These are phyloP conservation scores for Salix viminalis DNA, from an alignment of 345 rosid species.

Conservation along the genomic window DNA sequence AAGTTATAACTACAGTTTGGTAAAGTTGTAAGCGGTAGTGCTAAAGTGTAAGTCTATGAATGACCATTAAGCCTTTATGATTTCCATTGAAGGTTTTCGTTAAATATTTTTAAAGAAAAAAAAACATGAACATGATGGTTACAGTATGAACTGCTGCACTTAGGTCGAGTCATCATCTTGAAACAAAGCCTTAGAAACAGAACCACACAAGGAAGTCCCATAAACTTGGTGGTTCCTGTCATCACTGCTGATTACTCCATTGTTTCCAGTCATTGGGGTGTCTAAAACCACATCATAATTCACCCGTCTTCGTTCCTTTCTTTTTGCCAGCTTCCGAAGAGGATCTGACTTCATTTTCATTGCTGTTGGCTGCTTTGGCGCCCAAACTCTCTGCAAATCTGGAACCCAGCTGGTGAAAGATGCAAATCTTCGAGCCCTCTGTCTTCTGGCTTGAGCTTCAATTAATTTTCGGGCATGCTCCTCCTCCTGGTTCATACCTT, in stretches of 20 bases:
- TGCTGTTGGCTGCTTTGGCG: constrained; percentile 54
- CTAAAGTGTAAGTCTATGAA: too few species aligned
- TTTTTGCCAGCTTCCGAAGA: constrained; percentile 42
- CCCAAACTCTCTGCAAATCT: constrained; percentile 90
- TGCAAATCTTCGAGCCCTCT: constrained; percentile 74
- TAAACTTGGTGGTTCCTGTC: constrained; percentile 29
- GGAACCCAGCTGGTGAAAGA: constrained; percentile 83
- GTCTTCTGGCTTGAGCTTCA: constrained; percentile 69
- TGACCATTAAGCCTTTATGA: neutral
- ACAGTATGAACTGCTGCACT: neutral
- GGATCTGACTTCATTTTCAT: constrained; percentile 30
- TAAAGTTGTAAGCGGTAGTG: too few species aligned
- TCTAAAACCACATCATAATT: constrained; percentile 65
- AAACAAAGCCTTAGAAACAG: constrained; percentile 73
- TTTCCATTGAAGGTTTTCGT: neutral
- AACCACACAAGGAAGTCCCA: constrained; percentile 26
- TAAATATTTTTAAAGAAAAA: neutral
- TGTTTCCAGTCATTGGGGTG: constrained; percentile 59
- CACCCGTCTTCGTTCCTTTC: constrained; percentile 40
- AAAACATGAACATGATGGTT: too few species aligned
- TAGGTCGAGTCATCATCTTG: constrained; percentile 37
- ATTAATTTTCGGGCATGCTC: constrained; percentile 43
- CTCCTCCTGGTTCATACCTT: constrained; percentile 18
- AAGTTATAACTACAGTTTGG: too few species aligned
- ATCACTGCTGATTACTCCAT: constrained; percentile 18